These are phyloP conservation scores for Porphyrellus cyaneotinctus DNA, from an alignment of 768 basidiomycete genomes.

Conservation along the genomic window DNA sequence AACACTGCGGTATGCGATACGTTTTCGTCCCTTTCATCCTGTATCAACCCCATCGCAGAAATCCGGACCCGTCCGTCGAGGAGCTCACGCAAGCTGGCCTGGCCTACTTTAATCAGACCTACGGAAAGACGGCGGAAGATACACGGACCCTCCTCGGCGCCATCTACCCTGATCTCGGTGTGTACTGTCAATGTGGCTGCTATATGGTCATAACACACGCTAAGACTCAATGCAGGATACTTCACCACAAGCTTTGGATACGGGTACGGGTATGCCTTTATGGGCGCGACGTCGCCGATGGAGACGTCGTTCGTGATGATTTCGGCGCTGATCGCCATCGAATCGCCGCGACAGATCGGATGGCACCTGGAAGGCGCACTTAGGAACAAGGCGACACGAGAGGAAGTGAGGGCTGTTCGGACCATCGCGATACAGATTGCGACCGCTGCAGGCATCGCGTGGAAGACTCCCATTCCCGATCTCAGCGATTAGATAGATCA, in stretches of 20 bases:
- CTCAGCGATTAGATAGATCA: slow-evolving; percentile 8
- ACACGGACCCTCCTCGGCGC: slow-evolving; percentile 46
- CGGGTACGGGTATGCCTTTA: slow-evolving; percentile 51
- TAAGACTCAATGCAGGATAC: slow-evolving; percentile 40
- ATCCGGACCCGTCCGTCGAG: slow-evolving; percentile 38
- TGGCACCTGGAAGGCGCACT: slow-evolving; percentile 63
- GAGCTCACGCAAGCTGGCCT: slow-evolving; percentile 43
- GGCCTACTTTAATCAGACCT: slow-evolving; percentile 44
- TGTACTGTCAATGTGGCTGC: slow-evolving; percentile 11
- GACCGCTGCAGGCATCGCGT: slow-evolving; percentile 43
- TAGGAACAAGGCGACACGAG: slow-evolving; percentile 49
- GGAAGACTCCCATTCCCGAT: slow-evolving; percentile 54
- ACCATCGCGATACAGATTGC: slow-evolving; percentile 52
- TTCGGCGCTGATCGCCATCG: slow-evolving; percentile 57
- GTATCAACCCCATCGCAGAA: slow-evolving; percentile 27
- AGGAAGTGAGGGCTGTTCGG: slow-evolving; percentile 52
- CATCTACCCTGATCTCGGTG: slow-evolving; percentile 65
- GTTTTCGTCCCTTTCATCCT: background rate
- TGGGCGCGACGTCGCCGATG: slow-evolving; percentile 41
- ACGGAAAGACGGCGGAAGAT: slow-evolving; percentile 52
- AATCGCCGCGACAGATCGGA: slow-evolving; percentile 58
- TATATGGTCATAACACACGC: background rate
- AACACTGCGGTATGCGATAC: slow-evolving; percentile 40
- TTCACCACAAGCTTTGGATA: slow-evolving; percentile 54
- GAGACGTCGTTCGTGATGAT: slow-evolving; percentile 61